phyloP scores from a whole-genome alignment of 2,329 filamentous ascomycete species.

The Penicillium sp. region DNA sequence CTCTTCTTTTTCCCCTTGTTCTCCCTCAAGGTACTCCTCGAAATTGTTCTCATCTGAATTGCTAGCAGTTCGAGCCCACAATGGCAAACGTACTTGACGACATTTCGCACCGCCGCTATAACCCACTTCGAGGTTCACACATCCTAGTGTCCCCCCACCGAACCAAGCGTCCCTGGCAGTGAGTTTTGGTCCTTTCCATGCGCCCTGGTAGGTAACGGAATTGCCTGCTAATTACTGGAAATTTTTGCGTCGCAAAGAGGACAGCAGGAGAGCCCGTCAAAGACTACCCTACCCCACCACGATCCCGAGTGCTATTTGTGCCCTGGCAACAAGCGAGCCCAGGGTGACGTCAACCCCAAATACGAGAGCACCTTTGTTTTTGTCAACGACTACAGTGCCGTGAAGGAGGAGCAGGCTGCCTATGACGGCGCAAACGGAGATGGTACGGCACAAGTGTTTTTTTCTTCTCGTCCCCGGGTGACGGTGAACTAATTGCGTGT shows the following conservation, averaged over 20 bases:
- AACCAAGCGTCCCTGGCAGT: slow-evolving; percentile 98
- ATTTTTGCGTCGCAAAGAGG: slow-evolving; percentile 57
- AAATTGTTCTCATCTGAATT: not conserved
- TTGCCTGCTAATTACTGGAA: slow-evolving; percentile 1
- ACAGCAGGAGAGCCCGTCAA: slow-evolving; percentile 73
- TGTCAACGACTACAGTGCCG: slow-evolving; percentile 95
- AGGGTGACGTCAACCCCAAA: slow-evolving; percentile 82
- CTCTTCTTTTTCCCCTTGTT: slow-evolving; percentile 6
- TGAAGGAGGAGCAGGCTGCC: slow-evolving; percentile 87
- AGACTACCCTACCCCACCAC: slow-evolving; percentile 73
- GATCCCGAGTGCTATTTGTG: slow-evolving; percentile 95
- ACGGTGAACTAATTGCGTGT: slow-evolving; percentile 9
- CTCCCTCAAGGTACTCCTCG: slow-evolving; percentile 18
- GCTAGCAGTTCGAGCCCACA: slow-evolving; percentile 19
- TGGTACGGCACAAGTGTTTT: slow-evolving; percentile 44
- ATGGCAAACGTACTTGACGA: slow-evolving; percentile 88
- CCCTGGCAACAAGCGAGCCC: slow-evolving; percentile 84
- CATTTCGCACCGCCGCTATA: slow-evolving; percentile 94
- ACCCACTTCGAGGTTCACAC: slow-evolving; percentile 87
- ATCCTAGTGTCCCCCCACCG: slow-evolving; percentile 93
- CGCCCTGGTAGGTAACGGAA: not conserved
- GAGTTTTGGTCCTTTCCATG: slow-evolving; percentile 48
- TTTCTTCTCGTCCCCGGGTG: not conserved
- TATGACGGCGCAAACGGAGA: slow-evolving; percentile 64
- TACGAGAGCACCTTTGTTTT: slow-evolving; percentile 91